Evolutionary conservation across 78 protist genomes (phyloP), one percentile per base, ranked within the genome.

Genomic region (Abeoforma whisleri): DNA sequence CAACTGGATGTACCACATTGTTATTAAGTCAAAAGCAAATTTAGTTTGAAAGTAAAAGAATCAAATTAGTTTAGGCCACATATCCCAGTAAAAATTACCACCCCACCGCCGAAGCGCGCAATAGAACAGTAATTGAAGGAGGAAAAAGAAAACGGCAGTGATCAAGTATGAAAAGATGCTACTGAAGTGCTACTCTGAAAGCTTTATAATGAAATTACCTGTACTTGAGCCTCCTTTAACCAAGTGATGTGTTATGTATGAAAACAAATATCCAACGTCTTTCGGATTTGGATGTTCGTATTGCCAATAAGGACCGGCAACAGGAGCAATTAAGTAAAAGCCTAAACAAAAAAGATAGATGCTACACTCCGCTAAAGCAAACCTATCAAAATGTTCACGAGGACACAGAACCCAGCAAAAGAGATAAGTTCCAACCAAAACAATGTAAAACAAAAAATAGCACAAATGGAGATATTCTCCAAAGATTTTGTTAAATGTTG

Each of bases 391-490:
- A 35, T 69, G 77, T 69, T 84, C 87, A 33, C 77, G 1, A 32
- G 28, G 82, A 16, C 70, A 36, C 16, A 69, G 32, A 2, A 57
- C 36, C 77, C 80, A 84, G 23, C 69, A 28, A 16, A 84, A 36
- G 12, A 84, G 33, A 39, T 39, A 84, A 0, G 87, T 84, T 22
- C 87, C 87, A 30, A 31, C 74, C 0, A 84, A 36, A 76, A 84
- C 74, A 40, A 84, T 34, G 76, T 84, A 84, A 76, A 62, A 84
- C 73, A 68, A 25, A 39, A 84, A 84, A 40, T 84, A 84, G 23
- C 87, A 84, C 5, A 84, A 84, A 32, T 84, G 35, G 2, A 84
- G 2, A 23, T 57, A 84, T 30, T 84, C 87, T 2, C 87, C 87
- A 69, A 84, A 71, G 2, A 84, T 62, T 2, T 19, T 8, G 77